These are phyloP conservation scores for Remersonia thermophila DNA, from an alignment of 2,329 filamentous ascomycete species.

Conservation along the genomic window DNA sequence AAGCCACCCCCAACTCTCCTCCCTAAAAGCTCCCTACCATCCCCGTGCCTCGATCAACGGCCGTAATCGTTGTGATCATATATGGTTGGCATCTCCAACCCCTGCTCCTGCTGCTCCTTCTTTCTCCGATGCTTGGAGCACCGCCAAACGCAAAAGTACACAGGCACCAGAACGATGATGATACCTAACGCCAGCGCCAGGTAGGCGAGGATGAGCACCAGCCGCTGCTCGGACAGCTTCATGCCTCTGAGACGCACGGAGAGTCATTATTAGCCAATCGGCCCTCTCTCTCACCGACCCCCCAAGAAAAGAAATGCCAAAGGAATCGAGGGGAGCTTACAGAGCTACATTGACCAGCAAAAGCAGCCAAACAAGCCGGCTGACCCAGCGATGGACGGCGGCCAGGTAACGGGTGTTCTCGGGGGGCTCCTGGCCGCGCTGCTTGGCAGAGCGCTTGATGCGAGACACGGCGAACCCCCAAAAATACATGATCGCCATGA, in stretches of 20 bases:
- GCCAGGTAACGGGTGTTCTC: conserved; percentile 8
- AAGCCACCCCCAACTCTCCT: conserved; percentile 1
- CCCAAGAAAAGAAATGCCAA: no score
- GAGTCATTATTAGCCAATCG: no score
- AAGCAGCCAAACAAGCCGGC: conserved; percentile 16
- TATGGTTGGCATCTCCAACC: conserved; percentile 11
- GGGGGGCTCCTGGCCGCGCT: conserved; percentile 10
- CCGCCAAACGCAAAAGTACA: conserved; percentile 15
- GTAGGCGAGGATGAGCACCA: conserved; percentile 15
- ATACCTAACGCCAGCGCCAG: conserved; percentile 13
- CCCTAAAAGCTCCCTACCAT: not conserved
- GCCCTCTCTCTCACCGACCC: no score
- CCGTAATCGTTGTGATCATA: conserved; percentile 12
- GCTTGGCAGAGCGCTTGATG: conserved; percentile 8
- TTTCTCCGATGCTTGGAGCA: conserved; percentile 9
- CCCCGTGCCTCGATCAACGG: not conserved
- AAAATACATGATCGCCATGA: conserved; percentile 13
- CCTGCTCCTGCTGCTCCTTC: conserved; percentile 8
- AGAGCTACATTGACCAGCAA: conserved; percentile 17
- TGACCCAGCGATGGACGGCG: conserved; percentile 14
- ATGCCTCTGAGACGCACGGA: no score
- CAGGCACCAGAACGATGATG: conserved; percentile 11
- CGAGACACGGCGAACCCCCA: conserved; percentile 12
- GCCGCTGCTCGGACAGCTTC: conserved; percentile 12
- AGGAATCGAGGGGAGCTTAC: conserved; percentile 10